Percentiles rank a stretch among this genome's conserved stretches.
These are phyloP conservation scores for Parascedosporium putredinis DNA, from an alignment of 2,329 filamentous ascomycete genomes.

Conservation along the genomic window DNA sequence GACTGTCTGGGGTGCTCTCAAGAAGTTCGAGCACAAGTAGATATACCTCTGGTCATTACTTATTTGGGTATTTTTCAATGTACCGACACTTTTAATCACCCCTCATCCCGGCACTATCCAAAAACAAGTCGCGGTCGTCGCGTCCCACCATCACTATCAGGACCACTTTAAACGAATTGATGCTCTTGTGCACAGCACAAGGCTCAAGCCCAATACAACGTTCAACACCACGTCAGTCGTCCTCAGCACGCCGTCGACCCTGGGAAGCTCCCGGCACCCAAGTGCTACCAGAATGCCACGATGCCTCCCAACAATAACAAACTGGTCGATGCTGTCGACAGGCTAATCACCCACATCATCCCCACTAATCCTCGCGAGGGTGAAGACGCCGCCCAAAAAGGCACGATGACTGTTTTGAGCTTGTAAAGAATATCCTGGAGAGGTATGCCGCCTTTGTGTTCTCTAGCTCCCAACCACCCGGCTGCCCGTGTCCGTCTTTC, in stretches of 20 bases:
- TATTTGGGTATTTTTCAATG: not conserved
- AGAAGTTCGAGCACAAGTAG: too few relatives aligned
- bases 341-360: slow-evolving; percentile 65
- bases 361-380: slow-evolving; percentile 55
- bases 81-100: not conserved
- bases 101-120: not conserved
- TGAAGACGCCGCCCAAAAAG: slow-evolving; percentile 58
- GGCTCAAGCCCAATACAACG: too few relatives aligned
- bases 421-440: slow-evolving; percentile 41
- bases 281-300: slow-evolving; percentile 32
- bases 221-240: too few relatives aligned
- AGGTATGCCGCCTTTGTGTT: too few relatives aligned
- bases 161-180: too few relatives aligned
- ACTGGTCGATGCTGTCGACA: slow-evolving; percentile 68
- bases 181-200: too few relatives aligned
- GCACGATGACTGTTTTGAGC: slow-evolving; percentile 50
- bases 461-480: too few relatives aligned
- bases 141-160: slow-evolving; percentile 1
- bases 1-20: too few relatives aligned
- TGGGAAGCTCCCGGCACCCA: not conserved
- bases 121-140: slow-evolving; percentile 13
- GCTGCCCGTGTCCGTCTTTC: slow-evolving; percentile 4
- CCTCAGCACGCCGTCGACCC: not conserved
- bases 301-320: slow-evolving; percentile 50
- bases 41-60: not conserved